Conservation (phyloP, 2,329 filamentous ascomycete species). For the Coniochaeta sp. region DNA sequence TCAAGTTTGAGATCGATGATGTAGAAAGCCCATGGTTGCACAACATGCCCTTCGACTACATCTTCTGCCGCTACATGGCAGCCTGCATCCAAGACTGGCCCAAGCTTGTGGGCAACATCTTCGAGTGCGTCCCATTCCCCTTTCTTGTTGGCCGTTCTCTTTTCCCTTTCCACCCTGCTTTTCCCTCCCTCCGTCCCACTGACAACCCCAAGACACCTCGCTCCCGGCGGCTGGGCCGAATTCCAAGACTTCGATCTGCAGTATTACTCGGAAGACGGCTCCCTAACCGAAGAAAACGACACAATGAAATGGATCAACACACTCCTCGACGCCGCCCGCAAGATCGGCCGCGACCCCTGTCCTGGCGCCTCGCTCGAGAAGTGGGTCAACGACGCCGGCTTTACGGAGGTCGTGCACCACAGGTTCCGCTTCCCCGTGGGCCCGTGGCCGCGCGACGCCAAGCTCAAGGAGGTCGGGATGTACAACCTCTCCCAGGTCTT, state of each 20-base stretch:
- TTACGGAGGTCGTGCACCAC: conserved; percentile 9
- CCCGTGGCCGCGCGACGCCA: conserved; percentile 22
- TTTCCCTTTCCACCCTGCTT: too few species aligned
- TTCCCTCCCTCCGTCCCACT: not conserved
- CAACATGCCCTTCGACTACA: conserved; percentile 21
- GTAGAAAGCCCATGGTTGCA: conserved; percentile 21
- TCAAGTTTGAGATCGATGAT: conserved; percentile 29
- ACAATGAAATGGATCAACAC: conserved; percentile 14
- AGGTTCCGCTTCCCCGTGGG: conserved; percentile 14
- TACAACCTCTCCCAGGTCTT: conserved; percentile 13
- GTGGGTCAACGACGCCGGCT: conserved; percentile 20
- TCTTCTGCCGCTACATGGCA: conserved; percentile 29
- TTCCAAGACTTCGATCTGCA: conserved; percentile 20
- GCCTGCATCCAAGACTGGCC: conserved; percentile 26
- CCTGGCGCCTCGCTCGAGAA: conserved; percentile 17
- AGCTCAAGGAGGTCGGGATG: conserved; percentile 15
- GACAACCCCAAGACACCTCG: conserved; percentile 18
- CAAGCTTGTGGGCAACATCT: conserved; percentile 14
- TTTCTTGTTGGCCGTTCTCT: too few species aligned
- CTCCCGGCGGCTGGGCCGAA: conserved; percentile 28
- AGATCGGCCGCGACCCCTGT: conserved; percentile 14
- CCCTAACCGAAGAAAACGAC: conserved; percentile 13
- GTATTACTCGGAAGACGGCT: conserved; percentile 21
- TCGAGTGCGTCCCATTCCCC: conserved; percentile 15
- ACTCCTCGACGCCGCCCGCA: conserved; percentile 11